phyloP scores from a whole-genome alignment of 139 green algal species.

The Chlamydomonas urium region DNA sequence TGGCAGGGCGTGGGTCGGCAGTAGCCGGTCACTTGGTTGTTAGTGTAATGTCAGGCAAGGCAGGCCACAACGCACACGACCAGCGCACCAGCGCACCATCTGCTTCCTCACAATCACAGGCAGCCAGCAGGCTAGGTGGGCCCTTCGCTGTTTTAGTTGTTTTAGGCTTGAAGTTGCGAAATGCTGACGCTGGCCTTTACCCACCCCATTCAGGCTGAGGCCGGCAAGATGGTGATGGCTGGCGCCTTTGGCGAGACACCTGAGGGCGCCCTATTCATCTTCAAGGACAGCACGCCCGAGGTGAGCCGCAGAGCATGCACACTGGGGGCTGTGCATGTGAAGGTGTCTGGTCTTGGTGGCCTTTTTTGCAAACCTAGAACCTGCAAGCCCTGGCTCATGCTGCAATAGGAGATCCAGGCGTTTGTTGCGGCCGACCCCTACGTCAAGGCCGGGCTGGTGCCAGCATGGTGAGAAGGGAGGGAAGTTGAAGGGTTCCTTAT shows the following conservation, averaged over 20 bases:
- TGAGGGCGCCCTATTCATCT: constrained; percentile 64
- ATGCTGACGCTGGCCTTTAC: too few relatives aligned
- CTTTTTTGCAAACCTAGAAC: not conserved
- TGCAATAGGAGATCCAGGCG: constrained; percentile 70
- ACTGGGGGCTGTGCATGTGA: constrained; percentile 1
- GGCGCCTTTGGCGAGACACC: constrained; percentile 61
- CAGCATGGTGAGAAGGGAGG: constrained; percentile 47
- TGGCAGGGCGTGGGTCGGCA: not conserved
- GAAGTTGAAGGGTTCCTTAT: too few relatives aligned
- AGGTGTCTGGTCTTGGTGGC: not conserved
- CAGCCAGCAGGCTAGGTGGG: not conserved
- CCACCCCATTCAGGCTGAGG: constrained; percentile 53
- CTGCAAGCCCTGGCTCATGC: too few relatives aligned
- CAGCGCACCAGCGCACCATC: not conserved
- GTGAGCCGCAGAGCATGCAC: constrained; percentile 11
- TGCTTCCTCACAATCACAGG: not conserved
- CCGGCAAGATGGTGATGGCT: constrained; percentile 62
- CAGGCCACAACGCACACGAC: not conserved
- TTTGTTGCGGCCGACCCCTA: constrained; percentile 75
- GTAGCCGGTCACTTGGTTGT: too few relatives aligned
- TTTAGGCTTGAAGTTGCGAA: too few relatives aligned
- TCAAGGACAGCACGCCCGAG: constrained; percentile 33
- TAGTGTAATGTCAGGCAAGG: too few relatives aligned
- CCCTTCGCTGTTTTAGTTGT: too few relatives aligned
- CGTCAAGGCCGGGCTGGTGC: constrained; percentile 61